Base-by-base conservation (phyloP, 108 stramenopile species). In the Mayamaea pseudoterrestris region DNA sequence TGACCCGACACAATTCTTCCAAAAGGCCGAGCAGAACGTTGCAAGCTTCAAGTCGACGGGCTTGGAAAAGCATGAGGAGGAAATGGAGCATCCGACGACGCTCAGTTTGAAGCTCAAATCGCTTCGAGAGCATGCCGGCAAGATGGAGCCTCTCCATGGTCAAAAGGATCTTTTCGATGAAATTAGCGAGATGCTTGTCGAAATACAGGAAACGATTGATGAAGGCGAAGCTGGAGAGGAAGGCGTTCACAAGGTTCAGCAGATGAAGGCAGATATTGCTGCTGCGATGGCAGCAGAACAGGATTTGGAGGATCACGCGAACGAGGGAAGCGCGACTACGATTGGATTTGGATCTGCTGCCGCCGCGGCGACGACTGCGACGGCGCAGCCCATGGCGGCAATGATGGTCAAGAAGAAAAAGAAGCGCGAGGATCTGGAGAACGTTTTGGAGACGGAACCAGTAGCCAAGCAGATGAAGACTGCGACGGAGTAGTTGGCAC, bases 131-230 rank as follows among this genome's bases (percentile, higher is more conserved):
- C 42, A 42, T 30, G 53, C 25, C 3, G 21, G 13, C 16, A 41
- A 6, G 16, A 23, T 17, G 23, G 22, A 14, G 12, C 22, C 36
- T 22, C 21, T 16, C 17, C n/a, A 41, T 5, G 36, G 29, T 8
- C 39, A 43, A 22, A 21, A 16, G 4, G 39, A 45, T 6, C 29
- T 32, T 14, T 34, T 66, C 2, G 3, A 31, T 5, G 71, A 71
- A 21, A 25, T 70, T n/a, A 44, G 43, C 17, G 76, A 82, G 46
- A 49, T 82, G 32, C 41, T 90, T 41, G 78, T 85, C 58, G 83
- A 90, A 50, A 79, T 90, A 35, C 88, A 85, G 63, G 88, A 90
- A 55, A 78, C 78, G 8, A 64, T 90, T 23, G 74, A 90, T 53
- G 60, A 74, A 21, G 67, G 74, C 1, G 71, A 80, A 51, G 58